Base-by-base conservation (phyloP, 139 green algal species). In the Parachlorella kessleri region DNA sequence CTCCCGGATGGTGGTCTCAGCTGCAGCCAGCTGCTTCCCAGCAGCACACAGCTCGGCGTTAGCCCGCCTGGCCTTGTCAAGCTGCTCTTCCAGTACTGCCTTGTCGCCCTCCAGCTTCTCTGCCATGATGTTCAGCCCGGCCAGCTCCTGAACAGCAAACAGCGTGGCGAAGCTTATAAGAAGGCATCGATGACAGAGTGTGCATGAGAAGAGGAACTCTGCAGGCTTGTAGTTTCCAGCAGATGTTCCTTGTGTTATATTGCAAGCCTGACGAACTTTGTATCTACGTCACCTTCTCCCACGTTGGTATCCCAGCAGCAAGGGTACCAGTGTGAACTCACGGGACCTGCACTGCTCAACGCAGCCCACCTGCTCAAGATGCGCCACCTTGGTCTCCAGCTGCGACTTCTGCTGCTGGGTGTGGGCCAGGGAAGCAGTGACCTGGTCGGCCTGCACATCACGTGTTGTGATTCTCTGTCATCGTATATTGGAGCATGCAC, bases 371-470 rank as follows among this genome's bases (percentile, higher is more conserved):
- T 68, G 53, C 73, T 79, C 78, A 36, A 79, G 70, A 38, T 79
- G 70, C 4, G 68, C 37, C 66, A 70, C 55, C 7, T 70, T 38
- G 30, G 48, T 53, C 71, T 83, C 78, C 66, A 79, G 72, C 40
- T 48, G 23, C 6, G 18, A n/a, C 66, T 78, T 79, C 36, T 66
- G 38, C 36, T 37, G 38, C 37, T 70, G 66, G 70, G 26, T 28
- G 48, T 83, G 55, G 18, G 65, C 66, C 36, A 83, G 70, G 18
- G 70, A 55, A 42, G 70, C 38, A 21, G 78, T 78, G 26, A 83
- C 55, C 73, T 83, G 78, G 39, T 83, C 78, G 37, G 79, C 68
- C 70, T 78, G 78, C 69, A 36, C 30, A 3, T n/a, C n/a, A n/a
- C n/a, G n/a, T n/a, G n/a, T n/a, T n/a, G n/a, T n/a, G n/a, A n/a